A percentile compares a stretch with the other conserved stretches of the same genome.
Conservation (phyloP, 257 asterid genomes). For the Solanum verrucosum region DNA sequence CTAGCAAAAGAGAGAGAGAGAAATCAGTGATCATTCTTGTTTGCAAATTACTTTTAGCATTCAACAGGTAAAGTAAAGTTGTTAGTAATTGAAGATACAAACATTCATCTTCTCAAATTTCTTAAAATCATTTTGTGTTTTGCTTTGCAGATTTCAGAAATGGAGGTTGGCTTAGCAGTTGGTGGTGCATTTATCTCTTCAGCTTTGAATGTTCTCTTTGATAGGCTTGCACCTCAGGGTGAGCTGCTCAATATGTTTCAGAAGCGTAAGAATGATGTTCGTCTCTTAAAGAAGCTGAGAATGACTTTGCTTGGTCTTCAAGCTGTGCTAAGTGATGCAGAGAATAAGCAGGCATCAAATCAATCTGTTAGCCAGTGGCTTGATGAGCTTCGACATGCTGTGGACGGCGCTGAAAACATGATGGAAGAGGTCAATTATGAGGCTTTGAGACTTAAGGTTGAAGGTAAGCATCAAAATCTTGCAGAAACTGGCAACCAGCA, state of each 20-base stretch:
- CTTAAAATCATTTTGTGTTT: background rate
- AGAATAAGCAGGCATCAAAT: background rate
- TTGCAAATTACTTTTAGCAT: background rate
- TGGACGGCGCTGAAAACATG: conserved; percentile 1
- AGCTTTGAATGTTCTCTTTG: background rate
- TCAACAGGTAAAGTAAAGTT: background rate
- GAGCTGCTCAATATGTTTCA: background rate
- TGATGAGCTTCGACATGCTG: background rate
- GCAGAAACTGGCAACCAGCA: background rate
- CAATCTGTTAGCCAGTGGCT: conserved; percentile 5
- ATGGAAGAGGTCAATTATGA: background rate
- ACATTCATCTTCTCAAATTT: background rate
- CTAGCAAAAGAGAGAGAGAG: background rate
- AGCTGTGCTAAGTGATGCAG: conserved; percentile 11
- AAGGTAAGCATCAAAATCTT: background rate
- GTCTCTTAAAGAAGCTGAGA: background rate
- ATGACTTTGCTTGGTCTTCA: background rate
- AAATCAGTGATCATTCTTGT: background rate
- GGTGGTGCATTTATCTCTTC: conserved; percentile 1
- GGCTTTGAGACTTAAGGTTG: background rate
- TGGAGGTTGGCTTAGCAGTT: background rate
- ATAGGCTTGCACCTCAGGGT: background rate
- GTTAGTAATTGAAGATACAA: background rate
- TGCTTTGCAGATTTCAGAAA: background rate
- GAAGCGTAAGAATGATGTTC: background rate